A percentile compares a stretch with the other conserved stretches of the same genome.
phyloP scores from a whole-genome alignment of 345 rosid species.

The Hibiscus trionum region DNA sequence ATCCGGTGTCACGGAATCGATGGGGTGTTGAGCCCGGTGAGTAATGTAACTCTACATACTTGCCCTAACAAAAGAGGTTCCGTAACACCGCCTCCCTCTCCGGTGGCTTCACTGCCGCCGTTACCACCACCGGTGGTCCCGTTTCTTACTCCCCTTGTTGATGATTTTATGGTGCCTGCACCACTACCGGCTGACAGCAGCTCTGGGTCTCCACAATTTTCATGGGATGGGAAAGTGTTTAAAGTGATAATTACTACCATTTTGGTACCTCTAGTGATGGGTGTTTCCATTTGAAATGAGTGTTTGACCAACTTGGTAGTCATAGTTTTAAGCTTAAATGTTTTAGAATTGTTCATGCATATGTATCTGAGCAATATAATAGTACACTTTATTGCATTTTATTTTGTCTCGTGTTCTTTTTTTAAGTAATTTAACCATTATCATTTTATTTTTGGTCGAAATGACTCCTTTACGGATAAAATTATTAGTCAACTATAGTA shows the following conservation, averaged over 20 bases:
- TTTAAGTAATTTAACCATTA: too few species aligned
- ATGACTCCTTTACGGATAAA: too few species aligned
- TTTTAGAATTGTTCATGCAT: neutral
- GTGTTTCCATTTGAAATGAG: neutral
- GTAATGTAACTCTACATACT: slow-evolving; percentile 16
- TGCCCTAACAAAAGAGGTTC: slow-evolving; percentile 23
- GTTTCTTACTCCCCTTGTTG: neutral
- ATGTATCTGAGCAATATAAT: neutral
- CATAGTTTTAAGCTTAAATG: neutral
- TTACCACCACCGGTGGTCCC: neutral
- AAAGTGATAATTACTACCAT: neutral
- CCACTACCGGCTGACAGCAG: slow-evolving; percentile 9
- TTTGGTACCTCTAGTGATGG: neutral
- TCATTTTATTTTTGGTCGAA: too few species aligned
- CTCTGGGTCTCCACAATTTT: slow-evolving; percentile 11
- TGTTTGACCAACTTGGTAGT: neutral
- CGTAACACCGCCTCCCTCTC: neutral
- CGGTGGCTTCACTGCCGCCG: neutral
- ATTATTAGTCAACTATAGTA: too few species aligned
- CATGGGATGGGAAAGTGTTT: neutral
- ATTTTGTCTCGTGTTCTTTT: too few species aligned
- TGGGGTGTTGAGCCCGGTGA: slow-evolving; percentile 29
- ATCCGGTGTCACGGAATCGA: slow-evolving; percentile 77
- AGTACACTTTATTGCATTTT: neutral
- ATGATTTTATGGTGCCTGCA: slow-evolving; percentile 4